Evolutionary conservation across 1,284 basidiomycete genomes (phyloP).

Genomic region (Hymenochaete sp.): DNA sequence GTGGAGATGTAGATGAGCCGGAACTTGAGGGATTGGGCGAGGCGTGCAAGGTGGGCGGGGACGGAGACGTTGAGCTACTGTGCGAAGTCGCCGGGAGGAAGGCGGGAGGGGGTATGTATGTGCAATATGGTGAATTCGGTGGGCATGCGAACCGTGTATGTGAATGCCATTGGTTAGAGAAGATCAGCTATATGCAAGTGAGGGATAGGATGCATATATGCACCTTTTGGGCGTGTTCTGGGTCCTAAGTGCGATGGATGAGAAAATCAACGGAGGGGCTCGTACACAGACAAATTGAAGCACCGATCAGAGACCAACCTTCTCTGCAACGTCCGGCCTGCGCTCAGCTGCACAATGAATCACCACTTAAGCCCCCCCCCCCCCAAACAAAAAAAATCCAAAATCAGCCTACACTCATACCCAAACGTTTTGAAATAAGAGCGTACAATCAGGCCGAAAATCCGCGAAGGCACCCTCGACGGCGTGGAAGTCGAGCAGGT

Average conservation of each 20-base stretch:
- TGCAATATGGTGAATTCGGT: too few relatives aligned
- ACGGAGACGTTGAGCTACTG: conserved; percentile 61
- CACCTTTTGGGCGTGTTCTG: conserved; percentile 55
- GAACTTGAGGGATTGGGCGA: conserved; percentile 47
- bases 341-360: conserved; percentile 83
- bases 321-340: conserved; percentile 75
- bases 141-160: too few relatives aligned
- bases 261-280: background rate
- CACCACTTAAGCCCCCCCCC: conserved; percentile 64
- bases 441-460: conserved; percentile 55
- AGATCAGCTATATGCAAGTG: background rate
- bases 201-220: conserved; percentile 15
- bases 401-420: too few relatives aligned
- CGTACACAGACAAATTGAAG: background rate
- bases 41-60: conserved; percentile 50
- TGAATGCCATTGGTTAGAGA: conserved; percentile 3
- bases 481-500: conserved; percentile 46
- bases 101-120: background rate
- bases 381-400: conserved; percentile 12
- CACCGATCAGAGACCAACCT: conserved; percentile 35
- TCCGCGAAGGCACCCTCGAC: conserved; percentile 42
- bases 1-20: conserved; percentile 73
- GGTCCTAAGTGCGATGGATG: conserved; percentile 38
- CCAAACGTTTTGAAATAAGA: background rate
- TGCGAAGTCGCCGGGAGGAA: background rate